phyloP scores from a whole-genome alignment of 2,329 filamentous ascomycete genomes.

The Fusarium sp. region DNA sequence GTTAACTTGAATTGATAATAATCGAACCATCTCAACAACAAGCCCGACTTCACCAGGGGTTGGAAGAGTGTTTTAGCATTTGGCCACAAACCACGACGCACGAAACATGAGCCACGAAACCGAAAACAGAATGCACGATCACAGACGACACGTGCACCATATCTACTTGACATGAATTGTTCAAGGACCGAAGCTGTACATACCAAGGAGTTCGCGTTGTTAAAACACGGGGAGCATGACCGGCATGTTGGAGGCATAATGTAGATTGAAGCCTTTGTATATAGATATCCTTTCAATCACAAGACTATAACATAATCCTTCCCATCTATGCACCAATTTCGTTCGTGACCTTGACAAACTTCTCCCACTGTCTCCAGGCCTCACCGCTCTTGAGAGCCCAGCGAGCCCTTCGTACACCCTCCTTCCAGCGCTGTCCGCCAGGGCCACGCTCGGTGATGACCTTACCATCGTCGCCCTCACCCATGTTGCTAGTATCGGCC shows the following conservation, averaged over 20 bases:
- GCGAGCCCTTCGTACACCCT: constrained; percentile 86
- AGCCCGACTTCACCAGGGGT: constrained; percentile 28
- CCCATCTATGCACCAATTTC: constrained; percentile 49
- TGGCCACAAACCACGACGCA: not conserved
- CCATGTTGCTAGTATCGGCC: constrained; percentile 82
- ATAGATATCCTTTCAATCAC: constrained; percentile 9
- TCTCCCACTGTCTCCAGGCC: constrained; percentile 84
- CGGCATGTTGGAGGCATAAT: constrained; percentile 5
- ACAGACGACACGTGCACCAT: constrained; percentile 10
- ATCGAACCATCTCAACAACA: constrained; percentile 13
- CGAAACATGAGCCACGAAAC: constrained; percentile 2
- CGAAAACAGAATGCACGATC: constrained; percentile 1
- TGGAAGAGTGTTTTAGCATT: constrained; percentile 26
- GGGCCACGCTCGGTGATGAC: constrained; percentile 87
- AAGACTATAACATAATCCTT: not conserved
- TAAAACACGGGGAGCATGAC: not conserved
- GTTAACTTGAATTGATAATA: too few species aligned
- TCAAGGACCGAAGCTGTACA: constrained; percentile 24
- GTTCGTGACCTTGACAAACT: constrained; percentile 88
- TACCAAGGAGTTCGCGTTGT: constrained; percentile 22
- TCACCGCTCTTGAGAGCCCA: constrained; percentile 90
- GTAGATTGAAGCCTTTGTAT: constrained; percentile 6
- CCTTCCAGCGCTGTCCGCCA: constrained; percentile 92
- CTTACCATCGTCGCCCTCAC: constrained; percentile 80
- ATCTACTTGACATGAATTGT: not conserved